Percentiles rank a stretch among this genome's conserved stretches.
phyloP scores from a whole-genome alignment of 2,329 filamentous ascomycete genomes.

The Parascedosporium putredinis region DNA sequence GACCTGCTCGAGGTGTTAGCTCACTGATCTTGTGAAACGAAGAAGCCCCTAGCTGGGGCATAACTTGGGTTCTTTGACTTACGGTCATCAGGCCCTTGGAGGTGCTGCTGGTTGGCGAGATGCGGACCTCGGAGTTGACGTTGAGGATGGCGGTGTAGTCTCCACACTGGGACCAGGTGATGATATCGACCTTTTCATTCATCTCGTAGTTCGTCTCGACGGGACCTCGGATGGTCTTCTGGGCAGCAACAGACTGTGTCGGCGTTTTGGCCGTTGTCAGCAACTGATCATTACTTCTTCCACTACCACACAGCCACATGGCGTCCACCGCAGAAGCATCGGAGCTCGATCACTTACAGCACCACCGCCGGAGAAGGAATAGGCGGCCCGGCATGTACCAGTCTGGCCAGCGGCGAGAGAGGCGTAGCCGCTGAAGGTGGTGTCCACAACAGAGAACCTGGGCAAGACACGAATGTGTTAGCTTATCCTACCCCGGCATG shows the following conservation, averaged over 20 bases:
- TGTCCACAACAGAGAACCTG: conserved; percentile 17
- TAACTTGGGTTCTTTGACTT: no score
- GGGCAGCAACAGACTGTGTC: conserved; percentile 17
- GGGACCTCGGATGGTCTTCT: conserved; percentile 17
- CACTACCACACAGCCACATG: no score
- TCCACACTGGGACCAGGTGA: conserved; percentile 16
- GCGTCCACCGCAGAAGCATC: not conserved
- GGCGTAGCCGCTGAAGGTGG: conserved; percentile 18
- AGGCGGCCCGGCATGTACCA: conserved; percentile 17
- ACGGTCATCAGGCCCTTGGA: conserved; percentile 17
- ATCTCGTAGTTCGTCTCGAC: conserved; percentile 20
- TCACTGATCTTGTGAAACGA: not conserved
- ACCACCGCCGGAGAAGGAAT: conserved; percentile 17
- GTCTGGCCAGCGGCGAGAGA: conserved; percentile 16
- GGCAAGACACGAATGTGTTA: not conserved
- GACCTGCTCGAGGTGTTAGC: conserved; percentile 11
- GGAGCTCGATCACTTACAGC: conserved; percentile 3
- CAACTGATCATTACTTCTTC: no score
- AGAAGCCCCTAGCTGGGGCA: no score
- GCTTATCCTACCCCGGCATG: not conserved
- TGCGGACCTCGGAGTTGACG: conserved; percentile 19
- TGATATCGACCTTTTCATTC: conserved; percentile 16
- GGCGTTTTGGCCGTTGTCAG: not conserved
- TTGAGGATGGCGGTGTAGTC: conserved; percentile 17
- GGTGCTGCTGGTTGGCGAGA: conserved; percentile 16